phyloP scores from a whole-genome alignment of 345 rosid species.

The Aethionema arabicum region DNA sequence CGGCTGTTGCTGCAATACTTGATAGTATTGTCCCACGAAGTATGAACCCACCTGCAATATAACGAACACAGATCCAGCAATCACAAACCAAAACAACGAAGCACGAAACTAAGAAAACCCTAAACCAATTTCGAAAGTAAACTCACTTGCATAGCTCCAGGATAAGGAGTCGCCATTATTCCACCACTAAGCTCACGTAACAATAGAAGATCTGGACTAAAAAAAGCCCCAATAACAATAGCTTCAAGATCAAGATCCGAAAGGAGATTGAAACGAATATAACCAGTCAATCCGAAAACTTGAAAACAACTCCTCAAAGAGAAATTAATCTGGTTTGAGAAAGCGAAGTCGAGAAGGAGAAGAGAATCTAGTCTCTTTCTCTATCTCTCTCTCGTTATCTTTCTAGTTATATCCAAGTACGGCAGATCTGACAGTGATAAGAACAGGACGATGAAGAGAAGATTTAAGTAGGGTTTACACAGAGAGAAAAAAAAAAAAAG shows the following conservation, averaged over 20 bases:
- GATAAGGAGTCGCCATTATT: conserved; percentile 61
- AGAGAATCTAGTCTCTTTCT: neutral
- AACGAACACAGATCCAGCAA: neutral
- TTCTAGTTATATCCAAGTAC: neutral
- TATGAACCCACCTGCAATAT: conserved; percentile 80
- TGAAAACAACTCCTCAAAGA: neutral
- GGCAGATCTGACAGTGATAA: conserved; percentile 18
- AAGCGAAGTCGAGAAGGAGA: neutral
- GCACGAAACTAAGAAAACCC: neutral
- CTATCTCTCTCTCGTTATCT: neutral
- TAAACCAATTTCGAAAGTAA: neutral
- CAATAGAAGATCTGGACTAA: conserved; percentile 26
- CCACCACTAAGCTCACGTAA: conserved; percentile 27
- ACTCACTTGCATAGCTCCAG: conserved; percentile 66
- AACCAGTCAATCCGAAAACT: neutral
- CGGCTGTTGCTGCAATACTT: conserved; percentile 79
- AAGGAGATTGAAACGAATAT: conserved; percentile 9
- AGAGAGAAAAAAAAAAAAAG: neutral
- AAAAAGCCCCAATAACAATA: neutral
- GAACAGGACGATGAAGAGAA: neutral
- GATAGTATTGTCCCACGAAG: conserved; percentile 90
- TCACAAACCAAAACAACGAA: neutral
- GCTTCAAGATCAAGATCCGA: conserved; percentile 6
- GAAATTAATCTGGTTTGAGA: neutral
- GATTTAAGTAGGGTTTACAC: conserved; percentile 38